Conservation (phyloP, 202 grass and related monocot species). For the Panicum hallii region DNA sequence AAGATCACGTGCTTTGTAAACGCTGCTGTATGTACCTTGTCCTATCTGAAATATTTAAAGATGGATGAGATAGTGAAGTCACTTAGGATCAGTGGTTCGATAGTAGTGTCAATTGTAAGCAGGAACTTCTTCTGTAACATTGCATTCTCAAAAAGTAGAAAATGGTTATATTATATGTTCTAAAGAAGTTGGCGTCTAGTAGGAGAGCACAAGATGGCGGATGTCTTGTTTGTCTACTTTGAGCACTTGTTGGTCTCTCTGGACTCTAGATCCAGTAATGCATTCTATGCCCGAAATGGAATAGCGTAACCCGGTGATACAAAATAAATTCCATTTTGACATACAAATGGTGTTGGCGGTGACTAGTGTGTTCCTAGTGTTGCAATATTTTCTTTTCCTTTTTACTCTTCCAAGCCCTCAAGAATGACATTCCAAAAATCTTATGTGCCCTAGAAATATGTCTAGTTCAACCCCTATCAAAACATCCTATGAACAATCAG, state of each 20-base stretch:
- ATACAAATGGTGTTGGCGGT: neutral
- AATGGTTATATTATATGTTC: neutral
- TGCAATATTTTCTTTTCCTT: neutral
- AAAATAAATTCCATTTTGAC: neutral
- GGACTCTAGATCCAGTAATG: neutral
- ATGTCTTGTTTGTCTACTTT: neutral
- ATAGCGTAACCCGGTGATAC: neutral
- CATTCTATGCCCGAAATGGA: slow-evolving; percentile 4
- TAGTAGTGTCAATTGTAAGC: slow-evolving; percentile 16
- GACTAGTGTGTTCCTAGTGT: neutral
- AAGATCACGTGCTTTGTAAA: slow-evolving; percentile 92
- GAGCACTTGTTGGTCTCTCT: neutral
- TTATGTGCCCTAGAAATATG: slow-evolving; percentile 8
- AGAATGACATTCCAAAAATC: slow-evolving; percentile 13
- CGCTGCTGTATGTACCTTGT: slow-evolving; percentile 97
- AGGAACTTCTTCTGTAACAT: neutral
- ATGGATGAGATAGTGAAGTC: slow-evolving; percentile 28
- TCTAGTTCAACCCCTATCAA: slow-evolving; percentile 5
- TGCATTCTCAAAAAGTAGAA: slow-evolving; percentile 2
- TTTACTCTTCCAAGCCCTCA: neutral
- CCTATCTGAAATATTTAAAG: slow-evolving; percentile 76
- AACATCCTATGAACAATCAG: slow-evolving; percentile 33
- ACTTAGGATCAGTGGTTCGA: neutral
- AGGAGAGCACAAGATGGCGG: neutral
- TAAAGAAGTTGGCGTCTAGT: neutral